Conservation (phyloP, 805 yeast genomes). For the Nakazawaea populi region DNA sequence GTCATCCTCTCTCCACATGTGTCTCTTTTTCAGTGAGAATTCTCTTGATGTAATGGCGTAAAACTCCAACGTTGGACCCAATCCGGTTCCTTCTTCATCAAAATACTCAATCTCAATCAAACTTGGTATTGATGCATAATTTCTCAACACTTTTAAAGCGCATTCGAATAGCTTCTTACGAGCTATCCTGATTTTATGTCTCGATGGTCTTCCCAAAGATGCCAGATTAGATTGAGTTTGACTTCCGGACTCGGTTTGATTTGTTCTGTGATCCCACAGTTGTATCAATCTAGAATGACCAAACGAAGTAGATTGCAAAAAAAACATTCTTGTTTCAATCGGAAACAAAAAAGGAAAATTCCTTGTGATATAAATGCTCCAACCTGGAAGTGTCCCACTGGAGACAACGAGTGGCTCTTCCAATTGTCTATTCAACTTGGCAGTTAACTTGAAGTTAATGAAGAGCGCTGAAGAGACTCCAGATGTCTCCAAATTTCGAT, state of each 20-base stretch:
- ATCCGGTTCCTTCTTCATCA: constrained; percentile 92
- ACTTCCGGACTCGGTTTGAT: constrained; percentile 22
- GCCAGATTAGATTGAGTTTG: constrained; percentile 14
- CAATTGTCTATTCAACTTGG: constrained; percentile 78
- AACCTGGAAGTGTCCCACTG: constrained; percentile 77
- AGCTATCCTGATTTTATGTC: constrained; percentile 76
- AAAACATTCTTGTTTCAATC: constrained; percentile 68
- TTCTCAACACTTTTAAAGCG: constrained; percentile 70
- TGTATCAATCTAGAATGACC: constrained; percentile 83
- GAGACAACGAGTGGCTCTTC: constrained; percentile 89
- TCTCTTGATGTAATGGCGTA: constrained; percentile 76
- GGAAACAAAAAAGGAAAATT: constrained; percentile 82
- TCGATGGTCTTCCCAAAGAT: constrained; percentile 66
- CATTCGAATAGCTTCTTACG: constrained; percentile 66
- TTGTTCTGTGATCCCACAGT: constrained; percentile 59
- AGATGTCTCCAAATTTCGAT: constrained; percentile 18
- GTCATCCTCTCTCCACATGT: constrained; percentile 62
- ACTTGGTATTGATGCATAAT: constrained; percentile 76
- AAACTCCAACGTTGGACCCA: constrained; percentile 94
- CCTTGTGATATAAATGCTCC: constrained; percentile 74
- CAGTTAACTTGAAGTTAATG: constrained; percentile 75
- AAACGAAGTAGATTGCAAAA: constrained; percentile 82
- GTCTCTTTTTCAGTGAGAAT: constrained; percentile 50
- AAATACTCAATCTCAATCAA: constrained; percentile 80
- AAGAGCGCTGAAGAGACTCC: constrained; percentile 34